A percentile compares a stretch with the other conserved stretches of the same genome.
Evolutionary conservation across 768 basidiomycete genomes (phyloP).

Genomic region (Candolleomyces efflorescens): DNA sequence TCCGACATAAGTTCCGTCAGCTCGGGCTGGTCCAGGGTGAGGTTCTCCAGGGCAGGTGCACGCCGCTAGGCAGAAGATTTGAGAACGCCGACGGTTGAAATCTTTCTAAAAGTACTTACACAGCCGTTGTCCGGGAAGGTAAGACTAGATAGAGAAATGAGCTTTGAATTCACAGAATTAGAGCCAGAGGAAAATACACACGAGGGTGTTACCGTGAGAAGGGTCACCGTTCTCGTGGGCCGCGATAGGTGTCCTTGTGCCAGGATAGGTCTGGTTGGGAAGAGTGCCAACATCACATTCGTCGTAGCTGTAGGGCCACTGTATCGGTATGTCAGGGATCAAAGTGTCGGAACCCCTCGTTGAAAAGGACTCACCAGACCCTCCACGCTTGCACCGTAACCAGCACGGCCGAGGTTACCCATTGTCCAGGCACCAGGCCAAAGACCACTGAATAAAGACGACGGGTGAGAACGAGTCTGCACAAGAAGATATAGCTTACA

Average conservation of each 20-base stretch:
- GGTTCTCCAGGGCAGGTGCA: slow-evolving; percentile 37
- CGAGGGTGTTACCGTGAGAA: slow-evolving; percentile 30
- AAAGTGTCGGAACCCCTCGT: slow-evolving; percentile 1
- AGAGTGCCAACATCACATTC: slow-evolving; percentile 77
- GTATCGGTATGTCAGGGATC: not conserved
- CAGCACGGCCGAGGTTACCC: slow-evolving; percentile 59
- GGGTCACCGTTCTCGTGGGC: slow-evolving; percentile 39
- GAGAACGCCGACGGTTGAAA: not conserved
- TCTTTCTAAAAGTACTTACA: slow-evolving; percentile 14
- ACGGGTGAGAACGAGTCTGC: not conserved
- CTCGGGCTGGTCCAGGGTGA: slow-evolving; percentile 31
- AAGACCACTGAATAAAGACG: slow-evolving; percentile 21
- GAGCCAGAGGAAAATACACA: slow-evolving; percentile 8
- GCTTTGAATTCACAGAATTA: not conserved
- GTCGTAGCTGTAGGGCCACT: slow-evolving; percentile 68
- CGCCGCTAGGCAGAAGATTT: slow-evolving; percentile 16
- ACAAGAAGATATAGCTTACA: not conserved
- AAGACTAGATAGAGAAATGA: slow-evolving; percentile 38
- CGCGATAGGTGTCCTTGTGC: slow-evolving; percentile 39
- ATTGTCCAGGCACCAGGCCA: slow-evolving; percentile 40
- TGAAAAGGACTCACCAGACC: slow-evolving; percentile 43
- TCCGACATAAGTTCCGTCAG: slow-evolving; percentile 52
- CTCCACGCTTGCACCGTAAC: slow-evolving; percentile 64
- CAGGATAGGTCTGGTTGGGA: slow-evolving; percentile 69
- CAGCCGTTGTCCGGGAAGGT: slow-evolving; percentile 56